Base-by-base conservation (phyloP, 192 early-diverging fungal species). In the Hyaloraphidium curvatum region DNA sequence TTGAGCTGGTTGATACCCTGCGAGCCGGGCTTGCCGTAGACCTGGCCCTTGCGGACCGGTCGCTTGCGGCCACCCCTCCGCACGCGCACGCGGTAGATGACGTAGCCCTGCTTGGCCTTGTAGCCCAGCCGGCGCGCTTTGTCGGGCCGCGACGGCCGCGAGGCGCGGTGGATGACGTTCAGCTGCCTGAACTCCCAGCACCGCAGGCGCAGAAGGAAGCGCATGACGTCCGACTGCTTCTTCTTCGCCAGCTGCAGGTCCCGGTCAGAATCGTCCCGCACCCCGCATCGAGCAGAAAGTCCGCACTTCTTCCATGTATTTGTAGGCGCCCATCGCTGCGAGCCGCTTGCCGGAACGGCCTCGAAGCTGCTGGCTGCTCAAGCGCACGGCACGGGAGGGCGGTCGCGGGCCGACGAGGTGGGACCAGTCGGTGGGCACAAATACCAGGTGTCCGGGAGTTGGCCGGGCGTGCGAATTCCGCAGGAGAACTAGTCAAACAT, bases 81-180 rank as follows among this genome's bases (percentile, higher is more conserved):
- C 55, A 98, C 88, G 68, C 94, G 90, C 66, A 98, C 79, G 65
- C 91, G 85, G 85, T 98, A 98, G 76, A 98, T 81, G 58, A 98
- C 89, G 69, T 83, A 98, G 65, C 94, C 94, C 76, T 96, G 94
- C 82, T 98, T 98, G 76, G 94, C 94, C 80, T 97, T 97, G 88
- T 98, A 98, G 57, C 94, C 94, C 40, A 98, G 76, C 70, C 94
- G 89, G 73, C 94, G 89, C 40, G 94, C 94, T 82, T 95, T 95
- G 71, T 96, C 89, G 55, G 91, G 91, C 66, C 91, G 90, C 61
- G 91, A 90, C 51, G 94, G 88, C 65, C 91, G 89, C 55, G 90
- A 91, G 43, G 91, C 94, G 64, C 93, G 89, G 80, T 95, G 91
- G 71, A 98, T 88, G 57, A 88, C 84, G 72, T 94, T 90, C 74